A percentile compares a stretch with the other conserved stretches of the same genome.
Conservation (phyloP, 1,284 basidiomycete genomes). For the Fomitopsis betulina region DNA sequence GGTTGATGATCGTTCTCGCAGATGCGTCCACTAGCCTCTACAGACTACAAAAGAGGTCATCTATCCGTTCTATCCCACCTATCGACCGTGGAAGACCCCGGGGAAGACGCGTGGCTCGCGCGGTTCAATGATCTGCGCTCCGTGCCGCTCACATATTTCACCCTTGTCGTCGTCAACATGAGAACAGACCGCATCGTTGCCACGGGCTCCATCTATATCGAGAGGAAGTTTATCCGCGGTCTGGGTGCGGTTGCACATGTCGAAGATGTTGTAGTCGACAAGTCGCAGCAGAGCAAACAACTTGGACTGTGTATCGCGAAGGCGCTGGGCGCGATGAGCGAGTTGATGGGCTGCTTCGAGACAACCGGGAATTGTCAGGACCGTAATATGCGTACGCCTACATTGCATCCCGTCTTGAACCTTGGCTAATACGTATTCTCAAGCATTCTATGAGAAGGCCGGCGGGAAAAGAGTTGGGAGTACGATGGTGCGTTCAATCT, state of each 20-base stretch:
- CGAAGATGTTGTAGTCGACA: conserved; percentile 95
- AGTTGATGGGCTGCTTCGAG: conserved; percentile 85
- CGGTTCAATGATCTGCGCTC: conserved; percentile 66
- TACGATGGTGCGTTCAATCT: no score
- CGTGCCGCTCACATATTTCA: conserved; percentile 70
- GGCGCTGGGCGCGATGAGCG: conserved; percentile 75
- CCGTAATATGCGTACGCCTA: conserved; percentile 78
- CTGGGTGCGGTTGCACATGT: conserved; percentile 89
- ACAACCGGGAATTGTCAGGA: conserved; percentile 95
- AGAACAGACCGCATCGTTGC: conserved; percentile 78
- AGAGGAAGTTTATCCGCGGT: conserved; percentile 88
- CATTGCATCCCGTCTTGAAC: no score
- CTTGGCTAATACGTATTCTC: no score
- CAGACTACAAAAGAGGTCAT: conserved; percentile 84
- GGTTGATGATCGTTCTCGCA: conserved; percentile 27
- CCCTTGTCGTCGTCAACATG: conserved; percentile 80
- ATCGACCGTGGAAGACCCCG: conserved; percentile 74
- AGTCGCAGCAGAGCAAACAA: conserved; percentile 83
- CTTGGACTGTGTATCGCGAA: conserved; percentile 87
- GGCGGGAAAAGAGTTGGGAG: no score
- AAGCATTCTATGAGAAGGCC: no score
- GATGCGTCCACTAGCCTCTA: conserved; percentile 86
- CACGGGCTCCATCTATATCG: conserved; percentile 82
- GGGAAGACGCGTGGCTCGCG: conserved; percentile 60
- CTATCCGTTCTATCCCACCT: conserved; percentile 81